Percentiles rank a stretch among this genome's conserved stretches.
These are phyloP conservation scores for Ophiostoma himal-ulmi DNA, from an alignment of 2,329 filamentous ascomycete genomes.

Conservation along the genomic window DNA sequence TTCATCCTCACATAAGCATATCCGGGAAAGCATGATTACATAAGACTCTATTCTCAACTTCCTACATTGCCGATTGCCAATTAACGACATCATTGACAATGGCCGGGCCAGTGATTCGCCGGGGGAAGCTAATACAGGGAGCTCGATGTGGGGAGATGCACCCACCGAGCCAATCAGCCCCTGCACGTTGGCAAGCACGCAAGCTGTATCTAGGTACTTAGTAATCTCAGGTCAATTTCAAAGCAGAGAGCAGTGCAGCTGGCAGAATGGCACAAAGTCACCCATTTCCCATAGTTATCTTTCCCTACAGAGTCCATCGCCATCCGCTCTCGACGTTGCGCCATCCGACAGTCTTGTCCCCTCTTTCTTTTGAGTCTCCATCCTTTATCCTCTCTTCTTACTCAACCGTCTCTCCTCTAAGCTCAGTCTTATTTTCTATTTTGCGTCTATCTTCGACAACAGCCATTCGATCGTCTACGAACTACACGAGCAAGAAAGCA, in stretches of 20 bases:
- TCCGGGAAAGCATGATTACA: neutral
- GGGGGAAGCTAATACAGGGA: neutral
- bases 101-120: constrained; percentile 2
- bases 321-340: constrained; percentile 22
- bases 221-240: neutral
- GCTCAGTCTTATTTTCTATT: neutral
- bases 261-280: neutral
- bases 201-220: neutral
- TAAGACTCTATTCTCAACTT: neutral
- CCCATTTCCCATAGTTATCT: neutral
- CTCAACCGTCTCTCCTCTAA: neutral
- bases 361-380: neutral
- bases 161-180: constrained; percentile 22
- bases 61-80: neutral
- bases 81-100: neutral
- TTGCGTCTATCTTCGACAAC: neutral
- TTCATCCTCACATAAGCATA: neutral
- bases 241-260: neutral
- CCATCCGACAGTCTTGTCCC: constrained; percentile 10
- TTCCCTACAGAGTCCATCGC: constrained; percentile 17
- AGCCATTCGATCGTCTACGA: too few relatives aligned
- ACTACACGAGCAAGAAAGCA: too few relatives aligned
- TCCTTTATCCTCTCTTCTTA: neutral
- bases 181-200: constrained; percentile 23
- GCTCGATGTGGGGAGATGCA: neutral